These are phyloP conservation scores for Fomitopsis palustris DNA, from an alignment of 1,284 basidiomycete genomes.

Conservation along the genomic window DNA sequence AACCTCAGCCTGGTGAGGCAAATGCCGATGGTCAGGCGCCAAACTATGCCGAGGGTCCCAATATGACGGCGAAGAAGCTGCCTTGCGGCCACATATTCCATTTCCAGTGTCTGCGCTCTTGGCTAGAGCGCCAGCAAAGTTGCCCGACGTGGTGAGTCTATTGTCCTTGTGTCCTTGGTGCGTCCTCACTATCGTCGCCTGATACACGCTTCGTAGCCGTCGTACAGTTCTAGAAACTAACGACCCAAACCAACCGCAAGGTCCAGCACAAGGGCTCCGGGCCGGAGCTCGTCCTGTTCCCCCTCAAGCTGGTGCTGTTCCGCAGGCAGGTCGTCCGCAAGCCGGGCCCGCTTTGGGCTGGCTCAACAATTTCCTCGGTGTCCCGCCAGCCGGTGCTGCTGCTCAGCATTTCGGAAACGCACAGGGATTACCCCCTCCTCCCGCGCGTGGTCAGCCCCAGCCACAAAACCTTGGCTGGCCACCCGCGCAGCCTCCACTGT, in stretches of 20 bases:
- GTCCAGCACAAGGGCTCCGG: conserved; percentile 29
- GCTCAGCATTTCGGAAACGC: conserved; percentile 13
- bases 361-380: conserved; percentile 47
- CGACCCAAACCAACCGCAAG: conserved; percentile 26
- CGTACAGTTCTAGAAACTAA: conserved; percentile 76
- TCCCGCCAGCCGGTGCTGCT: conserved; percentile 12
- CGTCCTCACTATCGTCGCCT: conserved; percentile 14
- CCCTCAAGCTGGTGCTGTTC: conserved; percentile 30
- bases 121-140: conserved; percentile 94
- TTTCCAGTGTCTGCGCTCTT: conserved; percentile 94
- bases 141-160: conserved; percentile 90
- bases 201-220: conserved; percentile 48
- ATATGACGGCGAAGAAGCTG: conserved; percentile 94
- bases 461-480: conserved; percentile 15
- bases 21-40: conserved; percentile 21
- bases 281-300: conserved; percentile 29
- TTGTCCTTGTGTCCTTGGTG: conserved; percentile 5
- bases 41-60: conserved; percentile 64
- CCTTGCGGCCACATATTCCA: conserved; percentile 98
- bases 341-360: conserved; percentile 31
- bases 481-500: conserved; percentile 19
- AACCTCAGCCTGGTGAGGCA: conserved; percentile 26
- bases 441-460: conserved; percentile 13
- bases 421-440: conserved; percentile 13
- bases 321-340: conserved; percentile 12